Evolutionary conservation across 768 basidiomycete species (phyloP).

Genomic region (Xerocomus brunneocitrinus): DNA sequence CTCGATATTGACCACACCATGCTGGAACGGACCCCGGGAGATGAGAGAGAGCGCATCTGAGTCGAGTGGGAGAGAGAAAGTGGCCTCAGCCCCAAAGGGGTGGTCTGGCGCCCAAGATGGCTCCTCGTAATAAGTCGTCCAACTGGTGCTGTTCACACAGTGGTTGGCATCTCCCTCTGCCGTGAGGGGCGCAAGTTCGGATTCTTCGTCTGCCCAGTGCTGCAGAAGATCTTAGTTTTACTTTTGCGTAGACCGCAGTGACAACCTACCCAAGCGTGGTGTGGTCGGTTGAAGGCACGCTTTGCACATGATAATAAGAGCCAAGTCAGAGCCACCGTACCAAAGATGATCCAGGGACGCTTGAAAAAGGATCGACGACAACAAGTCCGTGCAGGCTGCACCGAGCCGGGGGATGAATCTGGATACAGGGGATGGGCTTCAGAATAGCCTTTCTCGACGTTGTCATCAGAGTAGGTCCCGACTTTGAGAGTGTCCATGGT

Average conservation of each 20-base stretch:
- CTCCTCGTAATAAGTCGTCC: slow-evolving; percentile 21
- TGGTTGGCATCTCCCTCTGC: slow-evolving; percentile 3
- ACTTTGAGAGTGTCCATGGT: slow-evolving; percentile 14
- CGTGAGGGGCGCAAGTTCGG: neutral
- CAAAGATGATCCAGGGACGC: slow-evolving; percentile 5
- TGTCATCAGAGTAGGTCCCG: slow-evolving; percentile 4
- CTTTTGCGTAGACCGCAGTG: neutral
- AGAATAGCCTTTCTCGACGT: slow-evolving; percentile 19
- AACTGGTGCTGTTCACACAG: slow-evolving; percentile 18
- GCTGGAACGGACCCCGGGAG: slow-evolving; percentile 27
- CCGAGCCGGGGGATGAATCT: neutral
- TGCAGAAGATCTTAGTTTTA: slow-evolving; percentile 4
- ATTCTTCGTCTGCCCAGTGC: slow-evolving; percentile 1
- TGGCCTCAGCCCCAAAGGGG: slow-evolving; percentile 24
- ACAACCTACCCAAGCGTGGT: slow-evolving; percentile 8
- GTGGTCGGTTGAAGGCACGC: neutral
- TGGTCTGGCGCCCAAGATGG: slow-evolving; percentile 21
- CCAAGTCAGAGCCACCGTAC: slow-evolving; percentile 10
- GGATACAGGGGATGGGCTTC: neutral
- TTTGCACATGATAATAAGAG: slow-evolving; percentile 6
- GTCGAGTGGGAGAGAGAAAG: slow-evolving; percentile 28
- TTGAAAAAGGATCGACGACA: slow-evolving; percentile 6
- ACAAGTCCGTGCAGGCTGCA: neutral
- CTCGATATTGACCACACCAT: slow-evolving; percentile 26
- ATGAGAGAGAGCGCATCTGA: slow-evolving; percentile 29